These are phyloP conservation scores for Amaranthus hypochondriacus DNA, from an alignment of 148 eudicot species.

Conservation along the genomic window DNA sequence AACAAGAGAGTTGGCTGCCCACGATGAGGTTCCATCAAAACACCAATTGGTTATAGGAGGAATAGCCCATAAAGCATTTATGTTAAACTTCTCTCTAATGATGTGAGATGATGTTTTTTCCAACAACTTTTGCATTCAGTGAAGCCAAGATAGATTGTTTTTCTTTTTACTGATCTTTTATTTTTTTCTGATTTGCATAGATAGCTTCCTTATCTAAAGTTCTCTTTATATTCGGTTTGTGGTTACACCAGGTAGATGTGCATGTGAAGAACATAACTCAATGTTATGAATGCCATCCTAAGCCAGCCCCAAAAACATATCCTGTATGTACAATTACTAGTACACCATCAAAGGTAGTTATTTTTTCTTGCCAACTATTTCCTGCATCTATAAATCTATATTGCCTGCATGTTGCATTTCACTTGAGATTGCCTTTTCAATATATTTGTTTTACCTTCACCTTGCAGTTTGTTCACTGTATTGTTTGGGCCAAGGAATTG, in stretches of 20 bases:
- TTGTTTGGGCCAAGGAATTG: conserved; percentile 97
- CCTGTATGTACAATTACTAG: conserved; percentile 99
- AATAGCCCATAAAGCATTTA: too few relatives aligned
- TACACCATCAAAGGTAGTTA: conserved; percentile 87
- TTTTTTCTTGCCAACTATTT: conserved; percentile 8
- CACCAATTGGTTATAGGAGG: too few relatives aligned
- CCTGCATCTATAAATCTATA: conserved; percentile 2
- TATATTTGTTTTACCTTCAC: conserved; percentile 9
- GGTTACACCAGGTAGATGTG: conserved; percentile 69
- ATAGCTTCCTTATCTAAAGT: conserved; percentile 2
- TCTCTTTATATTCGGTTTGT: neutral
- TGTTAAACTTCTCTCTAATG: too few relatives aligned
- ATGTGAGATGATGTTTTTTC: too few relatives aligned
- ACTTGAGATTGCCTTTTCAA: neutral
- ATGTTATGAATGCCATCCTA: conserved; percentile 95
- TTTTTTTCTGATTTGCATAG: neutral
- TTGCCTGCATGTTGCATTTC: neutral
- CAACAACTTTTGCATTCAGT: neutral
- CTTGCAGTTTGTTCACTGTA: conserved; percentile 97
- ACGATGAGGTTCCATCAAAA: too few relatives aligned
- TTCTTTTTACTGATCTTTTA: neutral
- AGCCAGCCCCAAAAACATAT: conserved; percentile 93
- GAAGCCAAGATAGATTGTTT: conserved; percentile 1
- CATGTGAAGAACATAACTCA: conserved; percentile 85
- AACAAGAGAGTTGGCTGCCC: too few relatives aligned